Percentiles rank a stretch among this genome's conserved stretches.
These are phyloP conservation scores for Aspergillus vadensis DNA, from an alignment of 2,329 filamentous ascomycete genomes.

Conservation along the genomic window DNA sequence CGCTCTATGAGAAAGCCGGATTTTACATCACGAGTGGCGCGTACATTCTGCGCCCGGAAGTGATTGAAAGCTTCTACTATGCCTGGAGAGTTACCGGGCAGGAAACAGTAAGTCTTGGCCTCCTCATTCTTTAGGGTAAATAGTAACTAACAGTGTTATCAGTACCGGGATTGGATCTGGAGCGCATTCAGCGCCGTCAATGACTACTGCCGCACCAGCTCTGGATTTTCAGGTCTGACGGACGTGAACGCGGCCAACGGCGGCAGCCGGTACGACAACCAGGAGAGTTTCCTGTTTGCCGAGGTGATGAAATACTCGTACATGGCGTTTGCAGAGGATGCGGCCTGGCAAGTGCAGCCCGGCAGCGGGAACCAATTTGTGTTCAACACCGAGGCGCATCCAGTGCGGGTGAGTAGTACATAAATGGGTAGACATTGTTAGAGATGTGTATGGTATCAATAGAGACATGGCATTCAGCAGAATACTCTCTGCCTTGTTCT, in stretches of 20 bases:
- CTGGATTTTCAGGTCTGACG: conserved; percentile 66
- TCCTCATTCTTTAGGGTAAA: not conserved
- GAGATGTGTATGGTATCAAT: not conserved
- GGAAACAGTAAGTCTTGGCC: conserved; percentile 48
- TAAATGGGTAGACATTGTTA: not conserved
- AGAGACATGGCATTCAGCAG: no score
- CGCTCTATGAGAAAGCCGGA: conserved; percentile 67
- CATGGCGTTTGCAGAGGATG: conserved; percentile 67
- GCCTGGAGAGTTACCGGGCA: conserved; percentile 79
- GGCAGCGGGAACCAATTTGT: conserved; percentile 59
- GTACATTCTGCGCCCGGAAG: conserved; percentile 77
- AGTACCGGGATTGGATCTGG: conserved; percentile 84
- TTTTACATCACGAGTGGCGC: conserved; percentile 66
- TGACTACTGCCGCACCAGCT: conserved; percentile 61
- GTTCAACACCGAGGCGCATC: conserved; percentile 68
- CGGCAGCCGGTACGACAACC: conserved; percentile 66
- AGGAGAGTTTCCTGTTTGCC: conserved; percentile 87
- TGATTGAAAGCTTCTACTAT: conserved; percentile 84
- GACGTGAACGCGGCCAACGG: conserved; percentile 67
- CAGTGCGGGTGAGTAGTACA: conserved; percentile 29
- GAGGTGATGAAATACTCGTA: conserved; percentile 86
- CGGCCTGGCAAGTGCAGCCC: conserved; percentile 57
- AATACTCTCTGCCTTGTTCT: no score
- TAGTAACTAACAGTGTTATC: conserved; percentile 13
- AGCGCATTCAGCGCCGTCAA: conserved; percentile 72